These are phyloP conservation scores for Neurospora sp. DNA, from an alignment of 495 filamentous ascomycete species.

Conservation along the genomic window DNA sequence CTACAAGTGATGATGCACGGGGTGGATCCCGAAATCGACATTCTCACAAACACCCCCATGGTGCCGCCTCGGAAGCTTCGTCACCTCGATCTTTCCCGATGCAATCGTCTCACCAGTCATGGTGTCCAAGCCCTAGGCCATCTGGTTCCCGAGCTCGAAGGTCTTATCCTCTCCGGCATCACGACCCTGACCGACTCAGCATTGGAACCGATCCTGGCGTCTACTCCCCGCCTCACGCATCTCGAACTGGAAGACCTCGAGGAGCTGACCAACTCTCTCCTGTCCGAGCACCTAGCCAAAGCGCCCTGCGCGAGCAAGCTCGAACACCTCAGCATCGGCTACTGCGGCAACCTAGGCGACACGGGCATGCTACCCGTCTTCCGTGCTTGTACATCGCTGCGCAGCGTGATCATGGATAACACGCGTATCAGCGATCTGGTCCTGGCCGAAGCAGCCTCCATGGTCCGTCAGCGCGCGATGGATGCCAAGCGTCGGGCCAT, in stretches of 20 bases:
- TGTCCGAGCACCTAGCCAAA: slow-evolving; percentile 60
- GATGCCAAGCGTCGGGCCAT: slow-evolving; percentile 32
- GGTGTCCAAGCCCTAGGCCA: slow-evolving; percentile 58
- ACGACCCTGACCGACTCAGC: slow-evolving; percentile 60
- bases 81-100: slow-evolving; percentile 78
- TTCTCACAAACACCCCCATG: slow-evolving; percentile 61
- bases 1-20: slow-evolving; percentile 67
- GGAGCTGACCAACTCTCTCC: slow-evolving; percentile 59
- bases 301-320: slow-evolving; percentile 60
- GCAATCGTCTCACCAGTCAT: slow-evolving; percentile 56
- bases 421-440: slow-evolving; percentile 80
- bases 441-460: slow-evolving; percentile 75
- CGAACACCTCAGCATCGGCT: slow-evolving; percentile 77
- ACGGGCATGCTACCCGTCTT: slow-evolving; percentile 75
- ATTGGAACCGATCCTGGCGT: slow-evolving; percentile 61
- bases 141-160: slow-evolving; percentile 71
- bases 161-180: slow-evolving; percentile 69
- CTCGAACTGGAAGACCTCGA: slow-evolving; percentile 83
- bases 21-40: slow-evolving; percentile 59
- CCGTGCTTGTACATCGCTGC: slow-evolving; percentile 58
- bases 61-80: slow-evolving; percentile 71
- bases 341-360: slow-evolving; percentile 80
- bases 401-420: slow-evolving; percentile 82
- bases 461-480: slow-evolving; percentile 54
- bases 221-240: slow-evolving; percentile 66